Conservation (phyloP, 2,329 filamentous ascomycete genomes). For the Phaeophleospora eucalypticola region DNA sequence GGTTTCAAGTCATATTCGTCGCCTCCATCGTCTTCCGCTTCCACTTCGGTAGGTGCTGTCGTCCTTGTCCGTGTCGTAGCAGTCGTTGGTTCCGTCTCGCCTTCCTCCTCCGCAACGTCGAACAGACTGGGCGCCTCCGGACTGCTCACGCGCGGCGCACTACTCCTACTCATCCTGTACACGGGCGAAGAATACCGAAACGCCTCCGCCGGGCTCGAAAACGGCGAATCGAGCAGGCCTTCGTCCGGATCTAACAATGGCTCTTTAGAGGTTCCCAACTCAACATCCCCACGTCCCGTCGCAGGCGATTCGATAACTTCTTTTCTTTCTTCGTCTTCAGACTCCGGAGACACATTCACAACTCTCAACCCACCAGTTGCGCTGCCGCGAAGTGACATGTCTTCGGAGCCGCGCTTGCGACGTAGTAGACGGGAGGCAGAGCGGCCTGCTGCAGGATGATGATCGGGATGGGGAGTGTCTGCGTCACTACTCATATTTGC, state of each 20-base stretch:
- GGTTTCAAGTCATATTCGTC: conserved; percentile 39
- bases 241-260: not conserved
- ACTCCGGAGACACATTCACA: not conserved
- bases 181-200: not conserved
- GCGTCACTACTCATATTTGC: too few relatives aligned
- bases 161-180: conserved; percentile 16
- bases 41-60: conserved; percentile 2
- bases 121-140: conserved; percentile 30
- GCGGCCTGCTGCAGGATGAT: too few relatives aligned
- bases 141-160: conserved; percentile 17
- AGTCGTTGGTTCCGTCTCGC: not conserved
- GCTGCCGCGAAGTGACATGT: not conserved
- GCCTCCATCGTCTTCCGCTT: conserved; percentile 22
- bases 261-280: too few relatives aligned
- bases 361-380: not conserved
- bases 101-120: conserved; percentile 16
- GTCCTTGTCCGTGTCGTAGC: not conserved
- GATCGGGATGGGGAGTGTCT: too few relatives aligned
- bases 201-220: not conserved
- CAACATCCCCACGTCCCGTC: too few relatives aligned
- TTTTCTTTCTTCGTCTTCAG: not conserved
- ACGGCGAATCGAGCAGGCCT: conserved; percentile 5
- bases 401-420: not conserved
- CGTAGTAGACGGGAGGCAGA: too few relatives aligned
- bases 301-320: too few relatives aligned